These are phyloP conservation scores for Fraxinus dipetala DNA, from an alignment of 305 asterid species.

Conservation along the genomic window DNA sequence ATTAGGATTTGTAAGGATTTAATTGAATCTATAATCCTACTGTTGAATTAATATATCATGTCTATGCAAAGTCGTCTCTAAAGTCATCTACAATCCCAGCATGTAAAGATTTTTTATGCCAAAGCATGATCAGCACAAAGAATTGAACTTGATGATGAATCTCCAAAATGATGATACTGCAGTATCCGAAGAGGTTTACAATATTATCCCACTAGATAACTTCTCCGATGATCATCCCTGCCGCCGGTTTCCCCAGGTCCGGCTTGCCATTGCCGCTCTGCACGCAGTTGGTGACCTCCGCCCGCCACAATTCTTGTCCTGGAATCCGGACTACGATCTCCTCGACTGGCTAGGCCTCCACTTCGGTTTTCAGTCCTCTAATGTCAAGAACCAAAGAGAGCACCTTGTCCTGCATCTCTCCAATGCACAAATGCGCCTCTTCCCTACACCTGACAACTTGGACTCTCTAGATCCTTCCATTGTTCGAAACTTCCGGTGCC, in stretches of 20 bases:
- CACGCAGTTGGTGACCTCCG: slow-evolving; percentile 83
- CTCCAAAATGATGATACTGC: neutral
- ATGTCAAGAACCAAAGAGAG: slow-evolving; percentile 82
- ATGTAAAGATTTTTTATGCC: neutral
- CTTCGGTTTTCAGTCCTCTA: slow-evolving; percentile 84
- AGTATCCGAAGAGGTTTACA: slow-evolving; percentile 48
- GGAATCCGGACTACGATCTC: slow-evolving; percentile 75
- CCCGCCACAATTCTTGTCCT: slow-evolving; percentile 67
- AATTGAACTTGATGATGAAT: neutral
- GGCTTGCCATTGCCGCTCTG: slow-evolving; percentile 79
- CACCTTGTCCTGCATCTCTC: slow-evolving; percentile 83
- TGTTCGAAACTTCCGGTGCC: slow-evolving; percentile 74
- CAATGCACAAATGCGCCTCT: slow-evolving; percentile 64
- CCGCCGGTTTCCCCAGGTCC: slow-evolving; percentile 84
- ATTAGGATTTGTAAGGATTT: no score
- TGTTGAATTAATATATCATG: no score
- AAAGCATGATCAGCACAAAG: neutral
- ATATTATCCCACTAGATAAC: slow-evolving; percentile 79
- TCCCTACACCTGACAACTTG: slow-evolving; percentile 62
- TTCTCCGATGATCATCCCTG: slow-evolving; percentile 95
- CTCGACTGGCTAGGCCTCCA: slow-evolving; percentile 84
- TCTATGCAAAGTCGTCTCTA: neutral
- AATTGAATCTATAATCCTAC: no score
- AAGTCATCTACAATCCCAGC: neutral
- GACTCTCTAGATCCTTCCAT: slow-evolving; percentile 65